Base-by-base conservation (phyloP, 306 rosid genomes). In the Glycine tomentella region DNA sequence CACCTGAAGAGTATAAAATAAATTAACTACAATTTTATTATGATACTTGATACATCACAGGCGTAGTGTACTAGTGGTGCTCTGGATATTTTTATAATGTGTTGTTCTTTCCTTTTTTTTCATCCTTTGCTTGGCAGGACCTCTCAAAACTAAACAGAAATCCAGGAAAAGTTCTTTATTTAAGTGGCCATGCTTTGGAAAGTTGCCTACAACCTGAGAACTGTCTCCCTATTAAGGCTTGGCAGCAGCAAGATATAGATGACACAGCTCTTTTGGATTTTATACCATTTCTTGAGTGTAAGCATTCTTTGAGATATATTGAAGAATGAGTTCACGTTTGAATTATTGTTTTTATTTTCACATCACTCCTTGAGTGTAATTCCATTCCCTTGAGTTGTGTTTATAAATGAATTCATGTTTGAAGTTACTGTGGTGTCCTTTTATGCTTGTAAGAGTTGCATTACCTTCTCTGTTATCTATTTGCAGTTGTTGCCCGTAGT, bases 251-350 rank as follows among this genome's bases (percentile, higher is more conserved):
- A 62, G 99, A 92, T 76, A 57, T 50, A 45, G 96, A 95, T 81
- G 98, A 95, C 79, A 93, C 99, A 0, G 85, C 91, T 66, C 97
- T 95, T 80, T 61, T 95, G 88, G 99, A 95, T 83, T 90, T 91
- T 52, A 95, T 95, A 65, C 99, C 99, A 68, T 94, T 94, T 86
- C 97, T 94, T 68, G 98, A 94, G 81, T 92, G 98, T 92, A 87
- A 94, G 98, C 64, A 38, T 38, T 78, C 51, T 78, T 62, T 61
- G 8, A 20, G 56, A 62, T 52, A 34, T 66, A 69, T 72, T 57
- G 38, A 71, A 68, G 65, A 61, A 65, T 76, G 65, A 80, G 55
- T 57, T 75, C 14, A 63, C 52, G 9, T 44, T 44, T 15, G 14
- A 56, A 52, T 70, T 68, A 20, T 42, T 64, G 57, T 46, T 52